Evolutionary conservation across 2,329 filamentous ascomycete genomes (phyloP).

Genomic region (Aspergillus nomiae): DNA sequence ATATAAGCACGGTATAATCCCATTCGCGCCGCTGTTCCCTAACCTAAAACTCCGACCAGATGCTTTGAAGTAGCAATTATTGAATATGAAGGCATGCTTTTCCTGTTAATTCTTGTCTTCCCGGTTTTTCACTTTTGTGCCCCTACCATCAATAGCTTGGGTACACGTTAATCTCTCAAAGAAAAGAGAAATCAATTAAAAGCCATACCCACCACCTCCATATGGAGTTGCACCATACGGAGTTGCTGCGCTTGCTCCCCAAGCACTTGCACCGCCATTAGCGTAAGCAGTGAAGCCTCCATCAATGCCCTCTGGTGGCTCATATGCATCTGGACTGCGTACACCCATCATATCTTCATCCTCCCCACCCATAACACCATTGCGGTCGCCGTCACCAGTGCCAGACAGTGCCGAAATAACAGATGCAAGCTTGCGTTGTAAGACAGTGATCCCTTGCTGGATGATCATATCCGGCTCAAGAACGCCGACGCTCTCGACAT

Average conservation of each 20-base stretch:
- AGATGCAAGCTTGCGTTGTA: conserved; percentile 86
- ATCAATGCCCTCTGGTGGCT: conserved; percentile 48
- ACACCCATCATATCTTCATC: conserved; percentile 52
- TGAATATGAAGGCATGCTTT: not conserved
- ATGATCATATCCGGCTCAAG: conserved; percentile 89
- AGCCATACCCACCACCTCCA: conserved; percentile 30
- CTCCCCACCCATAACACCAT: conserved; percentile 49
- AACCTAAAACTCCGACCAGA: conserved; percentile 8
- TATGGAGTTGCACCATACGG: conserved; percentile 55
- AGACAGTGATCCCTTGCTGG: conserved; percentile 79
- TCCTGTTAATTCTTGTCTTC: not conserved
- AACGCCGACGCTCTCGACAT: conserved; percentile 85
- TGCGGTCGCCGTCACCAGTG: conserved; percentile 54
- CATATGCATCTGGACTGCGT: conserved; percentile 52
- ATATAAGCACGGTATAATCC: not conserved
- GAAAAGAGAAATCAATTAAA: conserved; percentile 16
- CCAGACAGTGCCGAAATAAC: conserved; percentile 68
- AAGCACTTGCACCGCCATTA: conserved; percentile 61
- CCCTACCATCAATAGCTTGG: not conserved
- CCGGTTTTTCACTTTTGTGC: not conserved
- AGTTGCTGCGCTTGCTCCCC: conserved; percentile 64
- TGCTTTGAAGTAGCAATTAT: conserved; percentile 5
- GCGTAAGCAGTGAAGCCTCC: conserved; percentile 44
- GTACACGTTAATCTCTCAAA: not conserved
- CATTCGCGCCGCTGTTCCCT: conserved; percentile 9